Conservation (phyloP, 129 eudicot genomes). For the Flaveria ramosissima region DNA sequence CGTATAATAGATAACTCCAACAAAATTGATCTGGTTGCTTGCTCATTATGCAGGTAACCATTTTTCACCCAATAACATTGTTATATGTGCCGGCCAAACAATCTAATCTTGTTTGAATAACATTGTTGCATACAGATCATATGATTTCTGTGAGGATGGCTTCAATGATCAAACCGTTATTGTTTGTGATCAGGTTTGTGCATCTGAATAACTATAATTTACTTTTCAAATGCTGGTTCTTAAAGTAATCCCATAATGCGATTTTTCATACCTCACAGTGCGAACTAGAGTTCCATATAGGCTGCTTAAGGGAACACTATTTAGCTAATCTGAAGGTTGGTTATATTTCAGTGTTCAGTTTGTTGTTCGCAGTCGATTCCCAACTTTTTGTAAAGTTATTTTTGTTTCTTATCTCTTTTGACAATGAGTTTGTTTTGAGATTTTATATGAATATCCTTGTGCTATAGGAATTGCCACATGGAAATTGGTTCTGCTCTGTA, state of each 20-base stretch:
- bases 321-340: conserved; percentile 75
- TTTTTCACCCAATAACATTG: not conserved
- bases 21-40: conserved; percentile 44
- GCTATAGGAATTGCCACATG: conserved; percentile 70
- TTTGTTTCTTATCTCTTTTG: not conserved
- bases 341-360: not conserved
- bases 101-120: conserved; percentile 10
- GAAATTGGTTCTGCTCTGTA: conserved; percentile 69
- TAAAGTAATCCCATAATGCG: conserved; percentile 12
- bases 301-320: conserved; percentile 61
- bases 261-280: conserved; percentile 47
- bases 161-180: conserved; percentile 80
- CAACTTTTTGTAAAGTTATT: not conserved
- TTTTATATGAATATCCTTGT: not conserved
- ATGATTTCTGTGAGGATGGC: conserved; percentile 56
- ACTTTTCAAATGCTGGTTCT: not conserved
- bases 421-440: not conserved
- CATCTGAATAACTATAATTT: not conserved
- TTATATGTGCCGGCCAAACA: not conserved
- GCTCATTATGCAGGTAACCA: conserved; percentile 75
- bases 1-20: conserved; percentile 54
- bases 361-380: not conserved
- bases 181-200: conserved; percentile 77
- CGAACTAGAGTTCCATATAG: conserved; percentile 77
- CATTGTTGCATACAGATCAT: conserved; percentile 45